These are phyloP conservation scores for Echinochloa phyllopogon DNA, from an alignment of 176 grass and related monocot species.

Conservation along the genomic window DNA sequence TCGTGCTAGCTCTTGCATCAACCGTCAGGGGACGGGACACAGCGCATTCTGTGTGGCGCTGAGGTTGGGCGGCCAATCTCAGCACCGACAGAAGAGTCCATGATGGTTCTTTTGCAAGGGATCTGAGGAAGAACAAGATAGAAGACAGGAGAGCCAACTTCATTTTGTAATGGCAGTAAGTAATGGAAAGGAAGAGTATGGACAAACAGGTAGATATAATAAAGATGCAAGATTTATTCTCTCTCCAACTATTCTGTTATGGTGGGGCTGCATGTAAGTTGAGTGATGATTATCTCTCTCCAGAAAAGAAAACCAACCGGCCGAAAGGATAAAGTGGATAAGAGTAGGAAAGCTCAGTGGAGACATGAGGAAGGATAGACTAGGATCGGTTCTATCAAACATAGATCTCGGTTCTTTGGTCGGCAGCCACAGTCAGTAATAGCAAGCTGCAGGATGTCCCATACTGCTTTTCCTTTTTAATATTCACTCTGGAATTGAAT, in stretches of 20 bases:
- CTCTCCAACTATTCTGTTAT: conserved; percentile 15
- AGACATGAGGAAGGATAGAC: background rate
- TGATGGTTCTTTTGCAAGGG: conserved; percentile 2
- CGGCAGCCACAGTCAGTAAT: conserved; percentile 6
- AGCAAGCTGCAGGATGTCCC: background rate
- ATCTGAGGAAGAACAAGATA: background rate
- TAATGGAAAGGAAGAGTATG: conserved; percentile 10
- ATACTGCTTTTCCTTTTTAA: background rate
- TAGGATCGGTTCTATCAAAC: background rate
- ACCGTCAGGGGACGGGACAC: no score
- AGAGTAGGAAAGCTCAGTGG: background rate
- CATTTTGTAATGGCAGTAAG: background rate
- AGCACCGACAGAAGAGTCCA: no score
- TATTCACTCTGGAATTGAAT: conserved; percentile 6
- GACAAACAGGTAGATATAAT: background rate
- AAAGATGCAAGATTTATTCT: conserved; percentile 16
- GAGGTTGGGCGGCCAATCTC: no score
- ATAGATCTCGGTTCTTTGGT: background rate
- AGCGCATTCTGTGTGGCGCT: no score
- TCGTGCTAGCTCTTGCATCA: no score
- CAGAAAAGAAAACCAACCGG: conserved; percentile 29
- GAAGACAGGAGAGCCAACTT: conserved; percentile 8
- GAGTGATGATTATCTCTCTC: conserved; percentile 9
- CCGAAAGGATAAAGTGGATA: background rate
- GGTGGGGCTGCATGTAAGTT: background rate